Base-by-base conservation (phyloP, 2,329 filamentous ascomycete species). In the Penicillium concentricum region DNA sequence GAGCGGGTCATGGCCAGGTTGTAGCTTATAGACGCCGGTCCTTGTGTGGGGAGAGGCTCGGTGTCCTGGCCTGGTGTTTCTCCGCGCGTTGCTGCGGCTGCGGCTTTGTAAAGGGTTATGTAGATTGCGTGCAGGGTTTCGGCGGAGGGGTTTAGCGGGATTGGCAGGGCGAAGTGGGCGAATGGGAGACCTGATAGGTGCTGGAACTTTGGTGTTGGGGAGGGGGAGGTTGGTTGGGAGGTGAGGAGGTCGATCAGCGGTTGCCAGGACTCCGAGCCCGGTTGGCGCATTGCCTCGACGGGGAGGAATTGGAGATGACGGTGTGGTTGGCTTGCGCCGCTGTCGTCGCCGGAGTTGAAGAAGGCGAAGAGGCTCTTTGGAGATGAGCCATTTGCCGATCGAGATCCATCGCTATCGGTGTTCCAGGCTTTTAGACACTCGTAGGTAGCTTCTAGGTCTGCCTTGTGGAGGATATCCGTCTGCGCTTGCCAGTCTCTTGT, bases 1-100 rank as follows among this genome's bases (percentile, higher is more conserved):
- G 73, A 68, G 4, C 75, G 76, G 0, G 82, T 85, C 78, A 85
- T 81, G 10, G 80, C 82, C 3, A 85, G 73, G 57, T 85, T 86
- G 67, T 86, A 85, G 67, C 81, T 84, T 44, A 85, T 79, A 0
- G 75, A 74, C 0, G 78, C 70, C 2, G 74, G 71, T 2, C 76
- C 79, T 44, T 70, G 66, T 1, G 58, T 64, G 4, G 51, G 37
- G 58, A 16, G 65, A 13, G 39, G 70, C 37, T 44, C 47, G 3
- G 54, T 32, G 5, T 50, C 49, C 39, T 53, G 44, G 64, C 22
- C 71, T 52, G 48, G 32, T 9, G 26, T 35, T 6, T 13, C 34
- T 34, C 61, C 70, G 15, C 56, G 52, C 3, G 63, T 63, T 9
- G 68, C 68, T n/a, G 62, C 60, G 3, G 78, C 68, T 0, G 74